Base-by-base conservation (phyloP, 2,329 filamentous ascomycete genomes). In the Colletotrichum chrysophilum region DNA sequence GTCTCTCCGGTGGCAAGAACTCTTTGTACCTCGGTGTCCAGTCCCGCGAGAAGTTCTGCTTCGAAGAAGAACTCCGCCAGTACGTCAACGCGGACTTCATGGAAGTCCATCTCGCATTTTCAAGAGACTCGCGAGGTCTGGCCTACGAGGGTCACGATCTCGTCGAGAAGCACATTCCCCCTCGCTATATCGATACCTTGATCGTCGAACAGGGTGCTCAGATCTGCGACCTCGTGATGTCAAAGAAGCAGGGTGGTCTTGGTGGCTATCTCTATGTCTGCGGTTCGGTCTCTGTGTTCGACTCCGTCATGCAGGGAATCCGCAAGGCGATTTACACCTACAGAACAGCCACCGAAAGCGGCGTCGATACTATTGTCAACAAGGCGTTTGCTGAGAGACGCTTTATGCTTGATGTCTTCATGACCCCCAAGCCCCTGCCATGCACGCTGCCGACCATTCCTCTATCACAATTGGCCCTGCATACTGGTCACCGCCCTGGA, bases 341-440 rank as follows among this genome's bases (percentile, higher is more conserved):
- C 77, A 85, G 88, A 48, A 87, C 87, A 4, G 85, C 88, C 3
- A 90, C 87, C 0, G 88, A 89, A 83, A 87, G 89, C 48, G 86
- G 86, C 0, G 86, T 88, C 1, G 89, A 91, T 65, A 79, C 85
- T 24, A 86, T 91, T 58, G 80, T 91, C 70, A 86, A 88, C 77
- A 88, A 86, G 36, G 89, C 89, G 0, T 90, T 91, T 76, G 89
- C 89, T 0, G 89, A 91, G 80, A 83, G 89, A 2, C 85, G 89
- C 12, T 89, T 91, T 78, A 91, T 91, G 89, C 81, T 90, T 0
- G 89, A 91, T 71, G 88, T 91, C 55, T 91, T 91, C 79, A 90
- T 90, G 89, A 87, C 88, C 2, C 89, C 89, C 1, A 89, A 87
- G 74, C 86, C 89, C 0, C 84, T 90, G 5, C 87, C 88, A 0